Percentiles rank a stretch among this genome's conserved stretches.
Evolutionary conservation across 306 rosid species (phyloP).

Genomic region (Oxytropis ochrocephala): DNA sequence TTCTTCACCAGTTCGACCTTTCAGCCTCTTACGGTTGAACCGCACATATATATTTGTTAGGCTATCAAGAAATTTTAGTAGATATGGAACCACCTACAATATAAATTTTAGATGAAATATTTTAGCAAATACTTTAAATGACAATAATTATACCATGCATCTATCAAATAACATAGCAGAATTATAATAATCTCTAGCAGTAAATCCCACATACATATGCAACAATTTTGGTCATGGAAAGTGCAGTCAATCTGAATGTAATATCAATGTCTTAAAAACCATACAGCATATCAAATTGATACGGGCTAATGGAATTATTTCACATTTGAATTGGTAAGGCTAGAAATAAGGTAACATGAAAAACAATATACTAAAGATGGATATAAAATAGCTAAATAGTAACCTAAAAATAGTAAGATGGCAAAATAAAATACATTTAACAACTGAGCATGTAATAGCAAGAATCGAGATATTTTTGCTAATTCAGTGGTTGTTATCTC

Average conservation of each 20-base stretch:
- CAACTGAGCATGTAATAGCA: not conserved
- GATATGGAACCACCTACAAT: constrained; percentile 89
- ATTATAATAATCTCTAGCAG: not conserved
- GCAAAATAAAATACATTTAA: not conserved
- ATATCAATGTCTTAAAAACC: not conserved
- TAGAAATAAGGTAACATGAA: not conserved
- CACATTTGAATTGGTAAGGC: not conserved
- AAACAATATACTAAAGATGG: not conserved
- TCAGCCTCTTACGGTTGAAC: constrained; percentile 96
- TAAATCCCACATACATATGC: not conserved
- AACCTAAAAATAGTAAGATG: not conserved
- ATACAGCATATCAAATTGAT: not conserved
- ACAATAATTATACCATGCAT: not conserved
- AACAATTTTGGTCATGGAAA: not conserved
- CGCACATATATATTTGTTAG: constrained; percentile 90
- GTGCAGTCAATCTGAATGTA: not conserved
- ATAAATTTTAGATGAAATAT: constrained; percentile 1
- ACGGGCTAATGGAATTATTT: not conserved
- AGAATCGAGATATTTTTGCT: not conserved
- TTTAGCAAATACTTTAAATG: not conserved
- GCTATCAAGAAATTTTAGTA: constrained; percentile 89
- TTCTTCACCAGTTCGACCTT: constrained; percentile 96
- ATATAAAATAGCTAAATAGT: not conserved
- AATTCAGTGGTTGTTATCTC: not conserved
- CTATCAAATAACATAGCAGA: not conserved